phyloP scores from a whole-genome alignment of 2,329 filamentous ascomycete species.

The Aspergillus thermomutatus region DNA sequence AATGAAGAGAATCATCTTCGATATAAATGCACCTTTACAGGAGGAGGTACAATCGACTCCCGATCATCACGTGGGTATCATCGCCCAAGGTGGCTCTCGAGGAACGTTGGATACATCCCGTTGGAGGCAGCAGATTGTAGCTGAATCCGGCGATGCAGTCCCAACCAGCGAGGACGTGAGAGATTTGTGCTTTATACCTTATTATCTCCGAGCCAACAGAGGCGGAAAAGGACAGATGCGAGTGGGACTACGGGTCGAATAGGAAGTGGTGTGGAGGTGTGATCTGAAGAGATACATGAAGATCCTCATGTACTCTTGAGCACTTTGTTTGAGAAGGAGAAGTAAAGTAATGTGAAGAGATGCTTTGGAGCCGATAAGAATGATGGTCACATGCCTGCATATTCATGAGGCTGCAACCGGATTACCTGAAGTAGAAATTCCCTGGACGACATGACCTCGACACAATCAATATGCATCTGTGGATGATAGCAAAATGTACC shows the following conservation, averaged over 20 bases:
- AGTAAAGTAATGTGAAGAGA: neutral
- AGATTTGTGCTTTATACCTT: slow-evolving; percentile 52
- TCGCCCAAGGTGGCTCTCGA: slow-evolving; percentile 13
- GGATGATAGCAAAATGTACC: neutral
- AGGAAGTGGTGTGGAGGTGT: neutral
- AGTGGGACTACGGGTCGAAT: slow-evolving; percentile 51
- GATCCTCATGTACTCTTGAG: neutral
- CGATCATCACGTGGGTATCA: neutral
- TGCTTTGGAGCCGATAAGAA: neutral
- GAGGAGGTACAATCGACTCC: neutral
- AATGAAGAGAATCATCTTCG: slow-evolving; percentile 8
- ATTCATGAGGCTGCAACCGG: neutral
- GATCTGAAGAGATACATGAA: neutral
- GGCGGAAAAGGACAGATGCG: slow-evolving; percentile 55
- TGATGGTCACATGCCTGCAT: neutral
- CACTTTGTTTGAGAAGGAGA: neutral
- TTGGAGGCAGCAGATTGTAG: slow-evolving; percentile 22
- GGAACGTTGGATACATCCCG: slow-evolving; percentile 27
- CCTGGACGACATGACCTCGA: too few relatives aligned
- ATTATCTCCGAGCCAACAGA: slow-evolving; percentile 54
- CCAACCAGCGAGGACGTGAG: slow-evolving; percentile 13
- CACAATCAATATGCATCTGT: neutral
- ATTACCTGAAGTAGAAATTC: neutral
- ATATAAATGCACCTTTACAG: neutral
- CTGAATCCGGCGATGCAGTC: slow-evolving; percentile 12